Evolutionary conservation across 495 filamentous ascomycete species (phyloP).

Genomic region (Xylaria intraflava): DNA sequence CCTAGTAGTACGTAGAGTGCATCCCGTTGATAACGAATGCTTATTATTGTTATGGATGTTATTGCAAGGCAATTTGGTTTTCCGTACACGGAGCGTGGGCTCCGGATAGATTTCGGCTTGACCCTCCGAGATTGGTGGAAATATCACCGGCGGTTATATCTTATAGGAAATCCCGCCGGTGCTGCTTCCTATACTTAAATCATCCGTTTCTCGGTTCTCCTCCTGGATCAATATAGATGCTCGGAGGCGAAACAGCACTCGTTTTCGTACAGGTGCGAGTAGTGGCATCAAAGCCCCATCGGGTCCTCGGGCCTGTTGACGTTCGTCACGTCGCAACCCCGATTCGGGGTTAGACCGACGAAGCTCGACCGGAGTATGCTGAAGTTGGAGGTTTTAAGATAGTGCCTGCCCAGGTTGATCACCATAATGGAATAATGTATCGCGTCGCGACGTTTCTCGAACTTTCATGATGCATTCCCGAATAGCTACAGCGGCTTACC

Average conservation of each 20-base stretch:
- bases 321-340: not conserved
- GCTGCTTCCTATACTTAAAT: not conserved
- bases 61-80: too few species aligned
- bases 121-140: constrained; percentile 5
- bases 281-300: not conserved
- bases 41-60: too few species aligned
- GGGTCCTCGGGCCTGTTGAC: not conserved
- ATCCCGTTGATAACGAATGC: too few species aligned
- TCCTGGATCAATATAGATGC: not conserved
- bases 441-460: not conserved
- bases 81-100: not conserved
- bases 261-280: not conserved
- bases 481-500: not conserved
- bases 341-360: not conserved
- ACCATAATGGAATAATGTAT: not conserved
- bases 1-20: too few species aligned
- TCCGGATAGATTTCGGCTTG: not conserved
- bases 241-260: not conserved
- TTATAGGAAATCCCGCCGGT: not conserved
- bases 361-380: not conserved
- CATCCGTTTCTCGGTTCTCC: not conserved
- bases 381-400: not conserved
- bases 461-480: constrained; percentile 1
- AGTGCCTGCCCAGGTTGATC: too few species aligned
- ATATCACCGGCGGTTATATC: not conserved